Evolutionary conservation across 495 filamentous ascomycete genomes (phyloP).

Genomic region (Cetradonia linearis): DNA sequence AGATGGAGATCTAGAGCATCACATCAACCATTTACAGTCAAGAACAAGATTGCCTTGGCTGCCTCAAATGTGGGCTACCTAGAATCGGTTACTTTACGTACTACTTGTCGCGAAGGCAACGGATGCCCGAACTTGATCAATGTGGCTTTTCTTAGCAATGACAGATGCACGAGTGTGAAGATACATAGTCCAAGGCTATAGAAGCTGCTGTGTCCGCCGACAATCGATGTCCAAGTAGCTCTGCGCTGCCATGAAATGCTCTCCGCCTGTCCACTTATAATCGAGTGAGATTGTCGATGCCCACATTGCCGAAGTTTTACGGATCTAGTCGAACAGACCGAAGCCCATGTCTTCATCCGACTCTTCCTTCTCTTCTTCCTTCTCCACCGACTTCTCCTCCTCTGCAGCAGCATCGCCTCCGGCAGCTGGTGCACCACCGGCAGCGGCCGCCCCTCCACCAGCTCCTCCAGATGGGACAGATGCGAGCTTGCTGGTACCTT

Average conservation of each 20-base stretch:
- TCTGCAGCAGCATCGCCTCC: constrained; percentile 58
- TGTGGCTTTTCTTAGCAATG: not conserved
- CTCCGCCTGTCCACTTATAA: not conserved
- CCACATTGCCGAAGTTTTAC: constrained; percentile 1
- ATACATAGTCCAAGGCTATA: not conserved
- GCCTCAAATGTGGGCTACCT: not conserved
- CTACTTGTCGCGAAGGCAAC: not conserved
- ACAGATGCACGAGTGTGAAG: not conserved
- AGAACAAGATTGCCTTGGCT: not conserved
- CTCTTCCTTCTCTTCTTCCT: constrained; percentile 70
- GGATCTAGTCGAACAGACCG: constrained; percentile 90
- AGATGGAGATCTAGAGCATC: not conserved
- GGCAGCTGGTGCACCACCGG: constrained; percentile 53
- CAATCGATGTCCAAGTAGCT: no score
- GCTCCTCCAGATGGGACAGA: constrained; percentile 93
- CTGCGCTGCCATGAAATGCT: not conserved
- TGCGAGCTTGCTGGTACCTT: constrained; percentile 88
- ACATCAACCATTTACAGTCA: not conserved
- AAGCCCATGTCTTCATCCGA: constrained; percentile 99
- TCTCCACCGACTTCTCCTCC: constrained; percentile 66
- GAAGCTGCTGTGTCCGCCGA: not conserved
- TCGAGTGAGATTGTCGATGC: not conserved
- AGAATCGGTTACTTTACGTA: not conserved
- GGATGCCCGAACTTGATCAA: not conserved
- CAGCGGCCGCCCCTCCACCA: constrained; percentile 52